Evolutionary conservation across 1,284 basidiomycete species (phyloP).

Genomic region (Leccinum pallidistipes): DNA sequence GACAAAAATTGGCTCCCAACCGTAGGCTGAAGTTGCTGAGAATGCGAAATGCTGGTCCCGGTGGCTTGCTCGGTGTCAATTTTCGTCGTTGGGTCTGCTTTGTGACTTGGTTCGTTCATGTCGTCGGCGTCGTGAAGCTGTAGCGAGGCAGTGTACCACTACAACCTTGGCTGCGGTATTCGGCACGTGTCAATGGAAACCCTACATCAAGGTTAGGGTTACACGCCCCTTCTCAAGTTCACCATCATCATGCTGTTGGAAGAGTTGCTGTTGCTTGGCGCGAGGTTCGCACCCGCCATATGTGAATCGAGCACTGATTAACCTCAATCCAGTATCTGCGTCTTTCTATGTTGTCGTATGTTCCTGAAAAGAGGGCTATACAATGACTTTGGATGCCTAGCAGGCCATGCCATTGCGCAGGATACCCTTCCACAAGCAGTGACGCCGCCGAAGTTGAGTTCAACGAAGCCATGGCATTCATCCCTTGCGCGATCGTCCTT

Average conservation of each 20-base stretch:
- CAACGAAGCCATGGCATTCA: constrained; percentile 47
- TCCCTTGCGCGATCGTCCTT: constrained; percentile 56
- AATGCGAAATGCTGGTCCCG: constrained; percentile 28
- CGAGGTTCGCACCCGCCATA: constrained; percentile 22
- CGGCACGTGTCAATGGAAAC: constrained; percentile 22
- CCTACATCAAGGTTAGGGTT: constrained; percentile 34
- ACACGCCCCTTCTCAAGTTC: constrained; percentile 2
- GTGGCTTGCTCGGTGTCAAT: constrained; percentile 34
- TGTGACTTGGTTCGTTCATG: constrained; percentile 34
- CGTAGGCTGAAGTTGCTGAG: constrained; percentile 25
- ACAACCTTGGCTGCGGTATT: background rate
- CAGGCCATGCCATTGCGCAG: constrained; percentile 31
- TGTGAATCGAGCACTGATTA: constrained; percentile 1
- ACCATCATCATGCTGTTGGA: constrained; percentile 17
- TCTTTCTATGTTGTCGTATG: constrained; percentile 56
- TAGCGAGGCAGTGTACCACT: background rate
- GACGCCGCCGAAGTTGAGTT: constrained; percentile 32
- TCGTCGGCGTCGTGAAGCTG: constrained; percentile 19
- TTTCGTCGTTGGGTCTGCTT: constrained; percentile 35
- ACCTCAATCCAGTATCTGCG: constrained; percentile 34
- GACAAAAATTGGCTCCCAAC: constrained; percentile 14
- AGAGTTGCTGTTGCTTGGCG: constrained; percentile 14
- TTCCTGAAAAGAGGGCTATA: constrained; percentile 57
- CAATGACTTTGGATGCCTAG: constrained; percentile 49
- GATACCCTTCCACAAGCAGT: constrained; percentile 45